phyloP scores from a whole-genome alignment of 2,329 filamentous ascomycete genomes.

The Nannizziopsis arthrosporioides region DNA sequence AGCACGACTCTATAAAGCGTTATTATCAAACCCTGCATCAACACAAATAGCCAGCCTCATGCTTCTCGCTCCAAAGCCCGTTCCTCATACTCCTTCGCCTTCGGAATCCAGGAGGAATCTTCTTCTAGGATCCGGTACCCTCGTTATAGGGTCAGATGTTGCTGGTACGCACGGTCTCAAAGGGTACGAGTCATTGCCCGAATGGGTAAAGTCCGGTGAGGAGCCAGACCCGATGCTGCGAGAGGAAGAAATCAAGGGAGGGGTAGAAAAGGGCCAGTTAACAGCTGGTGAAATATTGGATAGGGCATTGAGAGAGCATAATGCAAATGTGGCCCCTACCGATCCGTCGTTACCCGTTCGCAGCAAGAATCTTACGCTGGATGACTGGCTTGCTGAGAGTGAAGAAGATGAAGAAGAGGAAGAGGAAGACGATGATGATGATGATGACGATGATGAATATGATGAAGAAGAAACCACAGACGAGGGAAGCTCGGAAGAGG shows the following conservation, averaged over 20 bases:
- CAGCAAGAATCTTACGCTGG: constrained; percentile 62
- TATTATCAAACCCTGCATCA: constrained; percentile 61
- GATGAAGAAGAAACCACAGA: constrained; percentile 36
- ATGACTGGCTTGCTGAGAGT: constrained; percentile 81
- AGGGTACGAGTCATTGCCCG: constrained; percentile 68
- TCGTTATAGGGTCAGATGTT: constrained; percentile 63
- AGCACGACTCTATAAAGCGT: constrained; percentile 72
- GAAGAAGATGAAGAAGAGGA: constrained; percentile 44
- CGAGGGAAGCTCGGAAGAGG: constrained; percentile 14
- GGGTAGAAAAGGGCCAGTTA: constrained; percentile 38
- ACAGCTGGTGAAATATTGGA: constrained; percentile 36
- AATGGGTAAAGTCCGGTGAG: constrained; percentile 68
- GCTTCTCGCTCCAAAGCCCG: constrained; percentile 85
- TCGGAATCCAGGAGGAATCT: constrained; percentile 71
- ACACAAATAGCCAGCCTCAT: constrained; percentile 81
- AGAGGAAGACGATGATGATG: constrained; percentile 39
- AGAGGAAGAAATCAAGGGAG: constrained; percentile 43
- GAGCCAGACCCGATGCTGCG: constrained; percentile 69
- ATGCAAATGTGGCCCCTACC: constrained; percentile 17
- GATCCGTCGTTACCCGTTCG: constrained; percentile 20
- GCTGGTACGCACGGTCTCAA: constrained; percentile 60
- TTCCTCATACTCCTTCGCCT: constrained; percentile 79
- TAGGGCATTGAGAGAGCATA: constrained; percentile 33
- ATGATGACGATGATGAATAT: constrained; percentile 29
- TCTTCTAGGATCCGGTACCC: constrained; percentile 68